Conservation (phyloP, 768 basidiomycete species). For the Podaxis rugospora region DNA sequence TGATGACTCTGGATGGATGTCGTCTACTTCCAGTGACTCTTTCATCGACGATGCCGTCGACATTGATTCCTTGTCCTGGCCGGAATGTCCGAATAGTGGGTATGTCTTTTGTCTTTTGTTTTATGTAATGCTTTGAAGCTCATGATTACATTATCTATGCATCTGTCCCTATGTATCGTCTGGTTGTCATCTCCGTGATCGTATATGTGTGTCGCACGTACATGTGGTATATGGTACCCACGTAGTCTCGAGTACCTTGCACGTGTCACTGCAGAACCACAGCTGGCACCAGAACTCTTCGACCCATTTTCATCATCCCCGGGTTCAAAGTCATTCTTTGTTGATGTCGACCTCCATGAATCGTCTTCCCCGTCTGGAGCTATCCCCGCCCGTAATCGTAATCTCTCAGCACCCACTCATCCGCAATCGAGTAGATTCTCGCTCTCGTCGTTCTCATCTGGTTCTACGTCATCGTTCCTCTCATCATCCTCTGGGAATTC, state of each 20-base stretch:
- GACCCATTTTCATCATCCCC: slow-evolving; percentile 40
- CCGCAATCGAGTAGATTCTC: slow-evolving; percentile 29
- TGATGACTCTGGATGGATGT: slow-evolving; percentile 7
- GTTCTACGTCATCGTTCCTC: slow-evolving; percentile 18
- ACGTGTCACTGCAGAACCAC: background rate
- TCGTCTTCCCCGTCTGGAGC: slow-evolving; percentile 12
- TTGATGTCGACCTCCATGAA: slow-evolving; percentile 25
- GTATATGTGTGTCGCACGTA: background rate
- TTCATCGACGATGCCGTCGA: background rate
- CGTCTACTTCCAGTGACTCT: background rate
- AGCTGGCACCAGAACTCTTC: slow-evolving; percentile 15
- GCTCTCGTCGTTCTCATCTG: slow-evolving; percentile 18
- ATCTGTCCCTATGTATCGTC: background rate
- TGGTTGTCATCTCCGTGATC: background rate
- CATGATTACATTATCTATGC: background rate
- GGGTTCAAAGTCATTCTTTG: slow-evolving; percentile 40
- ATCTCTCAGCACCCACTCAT: slow-evolving; percentile 37
- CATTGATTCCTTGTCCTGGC: background rate
- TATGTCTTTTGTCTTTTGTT: background rate
- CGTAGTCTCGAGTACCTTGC: background rate
- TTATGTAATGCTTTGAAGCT: background rate
- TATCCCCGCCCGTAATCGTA: slow-evolving; percentile 25
- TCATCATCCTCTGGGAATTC: slow-evolving; percentile 1
- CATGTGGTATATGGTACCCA: background rate
- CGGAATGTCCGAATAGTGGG: slow-evolving; percentile 7